Percentiles rank a stretch among this genome's conserved stretches.
Conservation (phyloP, 2,329 filamentous ascomycete genomes). For the Talaromyces pinophilus region DNA sequence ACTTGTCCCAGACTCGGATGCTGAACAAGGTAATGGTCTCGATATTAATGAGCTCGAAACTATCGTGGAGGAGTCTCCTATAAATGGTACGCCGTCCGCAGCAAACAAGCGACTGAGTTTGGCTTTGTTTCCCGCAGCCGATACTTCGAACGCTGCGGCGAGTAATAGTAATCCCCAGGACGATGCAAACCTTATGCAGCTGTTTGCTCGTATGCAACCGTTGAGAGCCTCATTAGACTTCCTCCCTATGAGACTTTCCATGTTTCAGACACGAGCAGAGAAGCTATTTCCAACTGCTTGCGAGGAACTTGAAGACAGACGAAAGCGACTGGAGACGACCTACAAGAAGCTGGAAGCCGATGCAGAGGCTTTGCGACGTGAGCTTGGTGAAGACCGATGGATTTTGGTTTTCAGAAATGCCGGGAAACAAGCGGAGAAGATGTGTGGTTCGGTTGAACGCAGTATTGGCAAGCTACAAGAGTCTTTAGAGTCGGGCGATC, state of each 20-base stretch:
- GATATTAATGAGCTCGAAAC: slow-evolving; percentile 90
- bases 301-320: slow-evolving; percentile 77
- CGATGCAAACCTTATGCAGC: slow-evolving; percentile 80
- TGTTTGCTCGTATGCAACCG: slow-evolving; percentile 95
- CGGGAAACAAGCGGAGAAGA: slow-evolving; percentile 87
- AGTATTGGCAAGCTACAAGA: slow-evolving; percentile 82
- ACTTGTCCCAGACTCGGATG: slow-evolving; percentile 61
- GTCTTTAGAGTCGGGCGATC: slow-evolving; percentile 71
- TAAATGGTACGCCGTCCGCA: slow-evolving; percentile 53
- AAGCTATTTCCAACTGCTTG: slow-evolving; percentile 85
- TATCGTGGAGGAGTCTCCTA: slow-evolving; percentile 83
- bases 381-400: slow-evolving; percentile 94
- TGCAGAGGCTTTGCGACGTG: slow-evolving; percentile 82
- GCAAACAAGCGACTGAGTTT: slow-evolving; percentile 68
- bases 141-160: slow-evolving; percentile 45
- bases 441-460: slow-evolving; percentile 92
- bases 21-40: slow-evolving; percentile 53
- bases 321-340: slow-evolving; percentile 72
- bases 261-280: slow-evolving; percentile 78
- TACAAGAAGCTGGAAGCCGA: slow-evolving; percentile 89
- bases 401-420: slow-evolving; percentile 93
- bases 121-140: slow-evolving; percentile 47
- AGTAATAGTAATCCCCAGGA: slow-evolving; percentile 61
- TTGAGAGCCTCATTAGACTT: slow-evolving; percentile 92
- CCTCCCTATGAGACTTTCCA: slow-evolving; percentile 86